Evolutionary conservation across 805 yeast species (phyloP), one percentile per base, ranked within the genome.

Genomic region (Clavispora carvajalis): DNA sequence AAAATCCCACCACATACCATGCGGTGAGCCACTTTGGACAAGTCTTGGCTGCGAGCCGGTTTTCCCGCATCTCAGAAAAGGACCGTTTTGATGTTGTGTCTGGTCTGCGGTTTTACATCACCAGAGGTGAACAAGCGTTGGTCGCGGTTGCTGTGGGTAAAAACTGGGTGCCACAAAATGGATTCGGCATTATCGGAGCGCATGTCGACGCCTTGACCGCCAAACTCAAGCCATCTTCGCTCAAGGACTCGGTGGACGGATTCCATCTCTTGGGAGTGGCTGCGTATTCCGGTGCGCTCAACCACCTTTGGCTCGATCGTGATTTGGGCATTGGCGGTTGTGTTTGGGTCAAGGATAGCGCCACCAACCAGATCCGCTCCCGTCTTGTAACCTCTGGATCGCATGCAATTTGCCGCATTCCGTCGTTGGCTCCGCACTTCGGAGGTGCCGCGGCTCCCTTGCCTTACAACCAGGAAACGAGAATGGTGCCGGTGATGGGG

Each of bases 1-100:
- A 47, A n/a, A 62, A 63, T 38, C 73, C 74, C n/a, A 67, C 74
- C 3, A 66, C 71, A 2, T 63, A 53, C 44, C 74, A 69, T 49
- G 67, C 58, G 5, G 48, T 64, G 6, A 34, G 41, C 2, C 52
- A 55, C 41, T 58, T 65, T 41, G 45, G 52, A 31, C 33, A 44
- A 2, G 36, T 58, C 3, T 48, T 69, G 7, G 44, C 45, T 7
- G 38, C 41, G 15, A 48, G 57, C 22, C 70, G 68, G 4, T 68
- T 66, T 48, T 43, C 34, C 7, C 56, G 55, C 26, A 18, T 59
- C 5, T 40, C 57, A 1, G 69, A 65, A 28, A 53, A 52, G 11
- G 45, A 52, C 7, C 22, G 45, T 4, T 38, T 52, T 22, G 33
- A 16, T 5, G 17, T 37, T 18, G 22, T 34, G 12, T 30, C 28